Evolutionary conservation across 2,329 filamentous ascomycete genomes (phyloP), one percentile per base, ranked within the genome.

Genomic region (Cladosporium oxysporum): DNA sequence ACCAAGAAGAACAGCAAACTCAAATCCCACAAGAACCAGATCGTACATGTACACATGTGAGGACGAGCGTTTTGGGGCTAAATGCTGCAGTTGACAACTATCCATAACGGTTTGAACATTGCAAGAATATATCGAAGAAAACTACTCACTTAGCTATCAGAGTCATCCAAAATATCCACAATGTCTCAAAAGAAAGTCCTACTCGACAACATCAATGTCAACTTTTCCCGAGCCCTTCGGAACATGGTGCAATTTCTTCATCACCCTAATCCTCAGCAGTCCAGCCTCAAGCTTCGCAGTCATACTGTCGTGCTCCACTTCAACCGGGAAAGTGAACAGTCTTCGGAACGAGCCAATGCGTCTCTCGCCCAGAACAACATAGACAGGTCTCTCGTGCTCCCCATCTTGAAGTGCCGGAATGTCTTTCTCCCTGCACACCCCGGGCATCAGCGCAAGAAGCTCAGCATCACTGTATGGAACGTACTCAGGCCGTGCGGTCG

Each of bases 251-350:
- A 65, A 26, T 47, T 63, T 59, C 63, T 69, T 70, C 18, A 66
- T 65, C 47, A 69, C 49, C 31, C 53, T 61, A 5, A 69, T 49
- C n/a, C 35, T 58, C 23, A 66, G 29, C 26, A 66, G 14, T 26
- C 64, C 64, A 28, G 49, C 64, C 28, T 66, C 64, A 14, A 66
- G 41, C 58, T 52, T 61, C 49, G 64, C 64, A 16, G 23, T 58
- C 58, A 66, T 49, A 29, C 41, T 65, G 26, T 68, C 62, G 35
- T 62, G 57, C 18, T 70, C 69, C 16, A 67, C 64, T 23, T 69
- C 67, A 28, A 69, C 62, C 5, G 66, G 67, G 23, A 70, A 66
- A 37, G 35, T 57, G 47, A 69, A 69, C 16, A 58, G 49, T 18
- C 69, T 50, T 5, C 66, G 55, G 57, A 70, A 69, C 21, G 62